phyloP scores from a whole-genome alignment of 2,329 filamentous ascomycete genomes.

The Apiospora hydei region DNA sequence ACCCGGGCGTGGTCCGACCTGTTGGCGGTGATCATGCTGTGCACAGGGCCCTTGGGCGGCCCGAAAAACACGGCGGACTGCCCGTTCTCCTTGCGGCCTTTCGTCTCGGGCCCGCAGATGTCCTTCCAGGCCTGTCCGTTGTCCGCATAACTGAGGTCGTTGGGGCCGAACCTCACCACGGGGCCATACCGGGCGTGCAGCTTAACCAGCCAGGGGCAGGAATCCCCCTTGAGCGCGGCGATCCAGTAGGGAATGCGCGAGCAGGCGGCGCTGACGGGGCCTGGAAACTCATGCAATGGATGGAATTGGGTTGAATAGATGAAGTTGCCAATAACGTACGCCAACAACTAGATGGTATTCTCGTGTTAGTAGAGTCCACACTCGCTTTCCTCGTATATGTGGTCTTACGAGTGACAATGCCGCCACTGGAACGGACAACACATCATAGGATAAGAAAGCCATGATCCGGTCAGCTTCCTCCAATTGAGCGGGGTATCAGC shows the following conservation, averaged over 20 bases:
- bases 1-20: slow-evolving; percentile 31
- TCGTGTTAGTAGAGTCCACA: no score
- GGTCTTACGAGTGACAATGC: no score
- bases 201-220: slow-evolving; percentile 34
- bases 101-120: slow-evolving; percentile 29
- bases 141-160: slow-evolving; percentile 33
- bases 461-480: no score
- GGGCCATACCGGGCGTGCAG: slow-evolving; percentile 35
- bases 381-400: no score
- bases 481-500: no score
- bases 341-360: background rate
- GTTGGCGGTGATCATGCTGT: slow-evolving; percentile 31
- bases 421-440: no score
- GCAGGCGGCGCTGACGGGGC: slow-evolving; percentile 31
- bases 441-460: no score
- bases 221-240: slow-evolving; percentile 29
- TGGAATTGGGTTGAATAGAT: slow-evolving; percentile 36
- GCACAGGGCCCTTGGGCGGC: slow-evolving; percentile 25
- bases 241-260: slow-evolving; percentile 37
- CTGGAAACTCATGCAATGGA: slow-evolving; percentile 35
- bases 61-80: slow-evolving; percentile 27
- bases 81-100: background rate
- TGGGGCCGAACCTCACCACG: slow-evolving; percentile 33
- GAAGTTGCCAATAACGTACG: slow-evolving; percentile 24
- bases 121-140: slow-evolving; percentile 30